These are phyloP conservation scores for Capsicum baccatum DNA, from an alignment of 257 asterid genomes.

Conservation along the genomic window DNA sequence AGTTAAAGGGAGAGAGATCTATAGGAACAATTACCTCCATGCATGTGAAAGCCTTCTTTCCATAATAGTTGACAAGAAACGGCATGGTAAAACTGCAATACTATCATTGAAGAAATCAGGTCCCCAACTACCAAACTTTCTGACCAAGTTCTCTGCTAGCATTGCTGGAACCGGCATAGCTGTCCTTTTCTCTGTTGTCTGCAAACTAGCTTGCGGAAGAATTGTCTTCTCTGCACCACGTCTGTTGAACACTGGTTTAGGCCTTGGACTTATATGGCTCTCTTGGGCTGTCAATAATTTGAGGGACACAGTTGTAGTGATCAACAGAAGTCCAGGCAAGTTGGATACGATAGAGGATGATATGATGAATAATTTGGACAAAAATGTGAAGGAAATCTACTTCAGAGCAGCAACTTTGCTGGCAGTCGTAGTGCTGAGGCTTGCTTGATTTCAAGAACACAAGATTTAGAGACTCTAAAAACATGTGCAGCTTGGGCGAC, in stretches of 20 bases:
- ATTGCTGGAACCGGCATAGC: conserved; percentile 95
- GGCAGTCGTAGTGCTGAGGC: conserved; percentile 65
- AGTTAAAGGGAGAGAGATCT: conserved; percentile 52
- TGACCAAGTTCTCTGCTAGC: conserved; percentile 76
- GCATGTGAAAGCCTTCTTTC: conserved; percentile 93
- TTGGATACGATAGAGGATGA: conserved; percentile 53
- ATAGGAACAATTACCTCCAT: conserved; percentile 62
- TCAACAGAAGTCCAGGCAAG: conserved; percentile 57
- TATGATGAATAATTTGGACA: conserved; percentile 63
- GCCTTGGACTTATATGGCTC: conserved; percentile 86
- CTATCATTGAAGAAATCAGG: conserved; percentile 76
- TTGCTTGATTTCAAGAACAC: conserved; percentile 48
- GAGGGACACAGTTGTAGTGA: conserved; percentile 67
- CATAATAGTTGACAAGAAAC: conserved; percentile 61
- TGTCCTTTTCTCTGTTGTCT: conserved; percentile 62
- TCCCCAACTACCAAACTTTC: conserved; percentile 67
- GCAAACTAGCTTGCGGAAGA: conserved; percentile 62
- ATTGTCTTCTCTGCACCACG: conserved; percentile 62
- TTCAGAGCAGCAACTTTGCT: conserved; percentile 64
- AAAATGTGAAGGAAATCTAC: conserved; percentile 64
- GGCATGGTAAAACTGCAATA: conserved; percentile 52
- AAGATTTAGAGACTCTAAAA: neutral
- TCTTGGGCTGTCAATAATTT: conserved; percentile 80
- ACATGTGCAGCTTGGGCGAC: neutral
- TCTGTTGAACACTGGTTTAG: conserved; percentile 72